Conservation (phyloP, 768 basidiomycete species). For the Lactifluus volemus region DNA sequence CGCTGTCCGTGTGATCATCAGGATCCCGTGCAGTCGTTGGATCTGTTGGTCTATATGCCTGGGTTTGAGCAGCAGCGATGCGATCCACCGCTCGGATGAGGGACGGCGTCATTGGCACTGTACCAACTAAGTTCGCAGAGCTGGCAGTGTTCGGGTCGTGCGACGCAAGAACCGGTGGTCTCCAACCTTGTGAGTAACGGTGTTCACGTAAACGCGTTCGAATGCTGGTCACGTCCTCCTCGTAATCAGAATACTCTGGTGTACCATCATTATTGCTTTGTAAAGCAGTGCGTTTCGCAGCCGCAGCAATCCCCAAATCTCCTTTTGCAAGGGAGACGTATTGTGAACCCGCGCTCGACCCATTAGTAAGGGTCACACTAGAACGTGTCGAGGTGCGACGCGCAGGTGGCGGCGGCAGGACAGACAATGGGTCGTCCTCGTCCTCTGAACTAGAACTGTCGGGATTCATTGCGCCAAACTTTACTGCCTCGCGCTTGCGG, state of each 20-base stretch:
- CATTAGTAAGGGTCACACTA: slow-evolving; percentile 23
- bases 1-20: background rate
- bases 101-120: slow-evolving; percentile 57
- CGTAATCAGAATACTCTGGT: slow-evolving; percentile 28
- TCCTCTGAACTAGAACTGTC: slow-evolving; percentile 39
- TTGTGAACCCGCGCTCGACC: slow-evolving; percentile 1
- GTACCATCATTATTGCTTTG: slow-evolving; percentile 8
- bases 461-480: slow-evolving; percentile 28
- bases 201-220: background rate
- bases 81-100: slow-evolving; percentile 56
- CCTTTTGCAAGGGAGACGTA: slow-evolving; percentile 19
- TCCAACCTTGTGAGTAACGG: slow-evolving; percentile 33
- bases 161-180: slow-evolving; percentile 41
- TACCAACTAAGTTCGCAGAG: slow-evolving; percentile 22
- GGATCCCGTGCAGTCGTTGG: background rate
- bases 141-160: slow-evolving; percentile 21
- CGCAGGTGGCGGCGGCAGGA: slow-evolving; percentile 10
- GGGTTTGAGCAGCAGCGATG: slow-evolving; percentile 41
- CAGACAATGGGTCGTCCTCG: slow-evolving; percentile 28
- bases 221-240: slow-evolving; percentile 25
- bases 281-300: slow-evolving; percentile 9
- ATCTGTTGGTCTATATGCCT: slow-evolving; percentile 1
- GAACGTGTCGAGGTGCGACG: slow-evolving; percentile 18
- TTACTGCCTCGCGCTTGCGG: slow-evolving; percentile 36
- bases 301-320: slow-evolving; percentile 14